Percentiles rank a stretch among this genome's conserved stretches.
These are phyloP conservation scores for Carex cristatella DNA, from an alignment of 176 grass and related monocot species.

Conservation along the genomic window DNA sequence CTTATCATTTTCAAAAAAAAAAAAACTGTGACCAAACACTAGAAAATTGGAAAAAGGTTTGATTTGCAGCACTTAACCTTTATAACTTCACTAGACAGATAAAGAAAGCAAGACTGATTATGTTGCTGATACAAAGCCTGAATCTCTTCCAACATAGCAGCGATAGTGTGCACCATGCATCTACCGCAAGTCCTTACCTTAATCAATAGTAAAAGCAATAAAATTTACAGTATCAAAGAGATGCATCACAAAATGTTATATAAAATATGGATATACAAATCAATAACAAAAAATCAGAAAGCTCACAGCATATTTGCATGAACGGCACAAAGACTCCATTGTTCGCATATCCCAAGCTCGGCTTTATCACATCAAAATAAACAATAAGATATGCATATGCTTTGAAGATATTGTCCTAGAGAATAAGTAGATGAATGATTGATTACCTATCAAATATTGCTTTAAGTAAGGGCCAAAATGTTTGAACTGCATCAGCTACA, in stretches of 20 bases:
- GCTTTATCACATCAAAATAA: constrained; percentile 35
- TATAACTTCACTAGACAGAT: constrained; percentile 99
- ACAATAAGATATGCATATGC: neutral
- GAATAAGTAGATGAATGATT: constrained; percentile 15
- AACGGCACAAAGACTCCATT: constrained; percentile 94
- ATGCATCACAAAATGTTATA: constrained; percentile 17
- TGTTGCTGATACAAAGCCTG: constrained; percentile 88
- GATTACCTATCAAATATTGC: constrained; percentile 87
- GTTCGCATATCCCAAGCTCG: constrained; percentile 94
- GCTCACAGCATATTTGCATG: constrained; percentile 99
- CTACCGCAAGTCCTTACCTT: constrained; percentile 92
- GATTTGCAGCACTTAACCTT: constrained; percentile 43
- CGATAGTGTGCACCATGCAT: constrained; percentile 73
- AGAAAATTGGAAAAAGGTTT: neutral
- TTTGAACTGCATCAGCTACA: constrained; percentile 79
- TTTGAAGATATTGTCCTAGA: neutral
- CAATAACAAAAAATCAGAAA: neutral
- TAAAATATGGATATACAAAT: neutral
- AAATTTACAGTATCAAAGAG: constrained; percentile 24
- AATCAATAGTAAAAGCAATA: constrained; percentile 26
- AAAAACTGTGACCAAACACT: neutral
- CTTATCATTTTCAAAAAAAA: neutral
- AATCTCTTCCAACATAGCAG: constrained; percentile 91
- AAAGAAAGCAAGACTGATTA: constrained; percentile 94
- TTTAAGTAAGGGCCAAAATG: constrained; percentile 80